Evolutionary conservation across 768 basidiomycete species (phyloP), one percentile per base, ranked within the genome.

Genomic region (Termitomyces sp.): DNA sequence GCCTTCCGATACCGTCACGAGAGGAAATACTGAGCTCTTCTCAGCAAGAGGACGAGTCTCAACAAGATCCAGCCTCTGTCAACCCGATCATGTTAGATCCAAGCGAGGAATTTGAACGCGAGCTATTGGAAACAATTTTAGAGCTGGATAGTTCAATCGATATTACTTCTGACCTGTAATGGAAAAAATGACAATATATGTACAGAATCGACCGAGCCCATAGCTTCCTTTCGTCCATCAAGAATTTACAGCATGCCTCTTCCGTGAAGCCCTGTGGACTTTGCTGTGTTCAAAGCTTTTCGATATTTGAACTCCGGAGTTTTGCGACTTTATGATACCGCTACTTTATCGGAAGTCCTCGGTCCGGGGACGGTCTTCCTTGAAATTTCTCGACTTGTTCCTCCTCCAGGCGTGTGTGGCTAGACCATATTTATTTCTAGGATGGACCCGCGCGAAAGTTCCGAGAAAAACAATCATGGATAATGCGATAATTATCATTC

Each of bases 1-100:
- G 90, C 69, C 80, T 94, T 28, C 87, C 89, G 2, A 86, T 94
- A 59, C 93, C 92, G 1, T 74, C 81, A 35, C 83, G 91, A 33
- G 91, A 93, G 49, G 93, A 93, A 66, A 91, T 93, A 57, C 72
- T 91, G 60, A 87, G 76, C 67, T 90, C 88, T 7, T 89, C 93
- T 3, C 78, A 88, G 50, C 79, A 79, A 63, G 91, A 91, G 60
- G 74, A 82, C 47, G 80, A 76, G 0, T 78, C 79, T 56, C 75
- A 75, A 62, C 75, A 84, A 50, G 90, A 89, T n/a, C 81, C 82
- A 26, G 91, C 88, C 3, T 90, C 84, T 3, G 74, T 81, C 18
- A 86, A 80, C 66, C 90, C 89, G 0, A 76, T 91, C 61, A 83
- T 91, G 78, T 91, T 94, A 62, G 87, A 94, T 66, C 93, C 93